phyloP scores from a whole-genome alignment of 202 grass and related monocot species.

The Musa balbisiana region DNA sequence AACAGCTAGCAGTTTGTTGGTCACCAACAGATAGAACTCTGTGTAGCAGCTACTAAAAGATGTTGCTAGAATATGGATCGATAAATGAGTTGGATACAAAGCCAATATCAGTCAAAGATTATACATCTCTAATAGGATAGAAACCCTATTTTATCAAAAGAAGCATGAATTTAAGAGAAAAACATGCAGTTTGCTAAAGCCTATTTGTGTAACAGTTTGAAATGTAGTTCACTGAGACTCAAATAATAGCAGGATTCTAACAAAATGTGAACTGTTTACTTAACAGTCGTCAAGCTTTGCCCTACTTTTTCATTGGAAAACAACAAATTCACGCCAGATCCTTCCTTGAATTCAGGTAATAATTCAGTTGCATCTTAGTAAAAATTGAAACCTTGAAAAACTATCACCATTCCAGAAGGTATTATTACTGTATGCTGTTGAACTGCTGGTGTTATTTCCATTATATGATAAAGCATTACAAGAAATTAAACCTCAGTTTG shows the following conservation, averaged over 20 bases:
- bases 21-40: neutral
- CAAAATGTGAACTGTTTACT: neutral
- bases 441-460: too few relatives aligned
- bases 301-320: neutral
- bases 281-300: neutral
- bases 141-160: neutral
- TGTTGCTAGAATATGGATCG: neutral
- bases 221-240: neutral
- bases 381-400: too few relatives aligned
- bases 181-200: neutral
- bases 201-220: neutral
- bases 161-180: neutral
- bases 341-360: neutral
- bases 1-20: neutral
- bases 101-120: neutral
- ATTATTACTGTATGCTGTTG: too few relatives aligned
- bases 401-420: too few relatives aligned
- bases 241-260: neutral
- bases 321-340: neutral
- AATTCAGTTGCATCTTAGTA: neutral
- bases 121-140: neutral
- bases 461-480: too few relatives aligned
- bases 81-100: neutral
- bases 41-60: neutral
- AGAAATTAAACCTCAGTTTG: too few relatives aligned